Conservation (phyloP, 345 rosid genomes). For the Pistacia atlantica region DNA sequence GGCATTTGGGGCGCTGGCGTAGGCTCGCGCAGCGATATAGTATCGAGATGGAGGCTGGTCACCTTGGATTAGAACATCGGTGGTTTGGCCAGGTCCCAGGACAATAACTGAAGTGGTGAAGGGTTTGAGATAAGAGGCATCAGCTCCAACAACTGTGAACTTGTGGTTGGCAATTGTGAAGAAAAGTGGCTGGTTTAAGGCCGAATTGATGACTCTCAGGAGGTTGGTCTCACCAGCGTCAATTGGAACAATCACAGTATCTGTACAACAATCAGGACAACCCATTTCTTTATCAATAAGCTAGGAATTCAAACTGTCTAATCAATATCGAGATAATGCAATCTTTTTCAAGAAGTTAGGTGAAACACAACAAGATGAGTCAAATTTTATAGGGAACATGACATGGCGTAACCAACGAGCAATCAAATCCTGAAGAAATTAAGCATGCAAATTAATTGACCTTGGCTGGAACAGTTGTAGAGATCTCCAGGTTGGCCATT, state of each 20-base stretch:
- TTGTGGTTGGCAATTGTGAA: conserved; percentile 79
- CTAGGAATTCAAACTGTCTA: not conserved
- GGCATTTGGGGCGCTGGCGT: conserved; percentile 73
- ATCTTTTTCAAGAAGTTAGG: not conserved
- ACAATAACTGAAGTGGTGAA: conserved; percentile 75
- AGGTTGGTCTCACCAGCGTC: conserved; percentile 78
- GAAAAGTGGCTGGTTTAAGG: conserved; percentile 81
- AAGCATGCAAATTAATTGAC: conserved; percentile 26
- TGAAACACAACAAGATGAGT: not conserved
- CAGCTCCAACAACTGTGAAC: conserved; percentile 91
- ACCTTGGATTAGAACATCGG: conserved; percentile 78
- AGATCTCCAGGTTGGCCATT: conserved; percentile 97
- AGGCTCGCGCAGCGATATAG: conserved; percentile 81
- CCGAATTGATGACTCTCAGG: conserved; percentile 80
- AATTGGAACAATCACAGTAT: conserved; percentile 65
- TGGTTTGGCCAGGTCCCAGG: conserved; percentile 96
- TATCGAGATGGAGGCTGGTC: conserved; percentile 69
- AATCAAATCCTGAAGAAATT: not conserved
- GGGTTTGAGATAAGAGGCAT: conserved; percentile 78
- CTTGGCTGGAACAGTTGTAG: conserved; percentile 79
- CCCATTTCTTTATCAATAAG: no score
- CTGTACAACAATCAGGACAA: conserved; percentile 38
- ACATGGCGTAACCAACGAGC: not conserved
- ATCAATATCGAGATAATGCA: not conserved
- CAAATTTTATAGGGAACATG: not conserved